Percentiles rank a stretch among this genome's conserved stretches.
Conservation (phyloP, 108 stramenopile species). For the Asterionellopsis glacialis region DNA sequence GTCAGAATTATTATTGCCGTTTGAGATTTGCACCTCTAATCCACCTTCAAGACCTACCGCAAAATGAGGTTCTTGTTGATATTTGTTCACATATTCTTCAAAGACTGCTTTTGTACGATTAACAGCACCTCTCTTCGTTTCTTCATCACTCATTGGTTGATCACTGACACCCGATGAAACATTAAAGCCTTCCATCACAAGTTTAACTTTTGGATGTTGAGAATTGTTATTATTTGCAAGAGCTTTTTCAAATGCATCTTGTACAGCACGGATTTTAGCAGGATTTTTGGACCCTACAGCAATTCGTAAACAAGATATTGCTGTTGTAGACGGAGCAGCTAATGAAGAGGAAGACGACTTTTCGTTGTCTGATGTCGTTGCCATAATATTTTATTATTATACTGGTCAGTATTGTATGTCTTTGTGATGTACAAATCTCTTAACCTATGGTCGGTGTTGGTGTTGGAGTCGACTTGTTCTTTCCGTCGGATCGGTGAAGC, state of each 20-base stretch:
- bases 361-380: too few relatives aligned
- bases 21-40: conserved; percentile 42
- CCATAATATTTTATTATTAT: too few relatives aligned
- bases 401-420: too few relatives aligned
- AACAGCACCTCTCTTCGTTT: conserved; percentile 76
- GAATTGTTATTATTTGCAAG: conserved; percentile 8
- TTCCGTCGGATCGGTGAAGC: too few relatives aligned
- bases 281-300: conserved; percentile 65
- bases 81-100: conserved; percentile 24
- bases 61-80: conserved; percentile 45
- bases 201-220: conserved; percentile 3
- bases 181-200: conserved; percentile 40
- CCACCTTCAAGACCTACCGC: conserved; percentile 93
- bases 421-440: too few relatives aligned
- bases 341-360: too few relatives aligned
- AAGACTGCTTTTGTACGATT: conserved; percentile 75
- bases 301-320: conserved; percentile 19
- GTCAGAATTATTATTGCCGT: neutral
- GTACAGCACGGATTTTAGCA: conserved; percentile 55
- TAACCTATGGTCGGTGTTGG: too few relatives aligned
- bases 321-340: neutral
- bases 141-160: conserved; percentile 89
- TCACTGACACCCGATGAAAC: conserved; percentile 72
- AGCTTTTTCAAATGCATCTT: conserved; percentile 27
- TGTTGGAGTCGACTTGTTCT: too few relatives aligned